phyloP scores from a whole-genome alignment of 306 rosid species.

The Vachellia collinsii region DNA sequence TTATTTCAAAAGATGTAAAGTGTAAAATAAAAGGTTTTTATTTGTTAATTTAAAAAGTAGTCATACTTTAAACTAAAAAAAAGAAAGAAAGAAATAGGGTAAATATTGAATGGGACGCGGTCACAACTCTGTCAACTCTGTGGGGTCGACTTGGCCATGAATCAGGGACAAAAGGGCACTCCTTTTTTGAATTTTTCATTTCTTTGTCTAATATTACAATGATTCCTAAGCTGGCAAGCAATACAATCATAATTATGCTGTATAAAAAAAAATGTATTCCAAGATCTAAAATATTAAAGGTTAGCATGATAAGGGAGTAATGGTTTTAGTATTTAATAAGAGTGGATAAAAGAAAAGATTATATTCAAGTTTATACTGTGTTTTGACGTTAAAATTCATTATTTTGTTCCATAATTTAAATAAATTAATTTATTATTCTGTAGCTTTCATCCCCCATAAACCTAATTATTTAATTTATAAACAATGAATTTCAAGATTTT shows the following conservation, averaged over 20 bases:
- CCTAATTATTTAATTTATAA: neutral
- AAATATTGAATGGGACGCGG: too few species aligned
- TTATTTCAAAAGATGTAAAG: neutral
- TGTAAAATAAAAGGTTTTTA: neutral
- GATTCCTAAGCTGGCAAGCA: constrained; percentile 44
- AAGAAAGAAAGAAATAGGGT: too few species aligned
- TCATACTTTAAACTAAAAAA: neutral
- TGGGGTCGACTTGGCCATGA: constrained; percentile 36
- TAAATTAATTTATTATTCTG: too few species aligned
- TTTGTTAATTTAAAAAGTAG: too few species aligned
- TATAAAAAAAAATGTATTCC: neutral
- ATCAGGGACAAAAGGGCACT: neutral
- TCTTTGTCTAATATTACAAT: constrained; percentile 26
- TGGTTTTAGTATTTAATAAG: neutral
- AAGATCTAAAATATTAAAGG: neutral
- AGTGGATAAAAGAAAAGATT: constrained; percentile 1
- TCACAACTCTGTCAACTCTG: neutral
- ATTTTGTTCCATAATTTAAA: neutral
- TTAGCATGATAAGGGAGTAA: neutral
- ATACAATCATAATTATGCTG: constrained; percentile 4
- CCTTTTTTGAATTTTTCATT: constrained; percentile 23
- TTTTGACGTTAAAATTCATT: neutral
- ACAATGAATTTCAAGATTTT: neutral
- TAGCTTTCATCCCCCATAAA: neutral
- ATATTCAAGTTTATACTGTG: neutral